Base-by-base conservation (phyloP, 495 filamentous ascomycete genomes). In the Cudoniella acicularis region DNA sequence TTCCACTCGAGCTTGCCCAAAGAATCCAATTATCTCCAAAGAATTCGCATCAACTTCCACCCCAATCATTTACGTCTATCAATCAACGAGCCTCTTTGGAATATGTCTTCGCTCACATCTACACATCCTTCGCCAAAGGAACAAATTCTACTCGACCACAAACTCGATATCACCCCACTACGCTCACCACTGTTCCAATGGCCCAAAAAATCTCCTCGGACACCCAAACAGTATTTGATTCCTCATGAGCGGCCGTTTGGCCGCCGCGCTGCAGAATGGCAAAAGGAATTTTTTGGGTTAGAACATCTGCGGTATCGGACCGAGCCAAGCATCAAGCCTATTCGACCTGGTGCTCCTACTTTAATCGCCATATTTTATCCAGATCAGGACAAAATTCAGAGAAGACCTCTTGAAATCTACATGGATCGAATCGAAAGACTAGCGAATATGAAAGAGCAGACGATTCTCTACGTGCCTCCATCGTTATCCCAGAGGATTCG, bases 311-410 rank as follows among this genome's bases (percentile, higher is more conserved):
- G 21, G 23, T 62, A 51, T 43, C 59, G 63, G 16, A 48, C 22
- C 10, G 40, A 23, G 46, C 51, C 59, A 30, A 6, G 51, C 30
- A n/a, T 65, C 22, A 41, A 23, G 42, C 50, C 63, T 43, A 23
- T 62, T 52, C 54, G 55, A 20, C 22, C 20, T 21, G 22, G 61
- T 26, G 59, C 54, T 24, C 59, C 63, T 16, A 65, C 63, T 41
- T 58, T 65, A 21, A 61, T 65, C 17, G 40, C 61, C 27, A 48
- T 65, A 16, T 65, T 63, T 52, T 65, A 65, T 25, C 63, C 63
- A 18, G 56, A 61, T 20, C 54, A 60, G 16, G 63, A 65, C 11
- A 3, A 63, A 56, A 46, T 20, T n/a, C 48, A 51, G 36, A 56
- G 59, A 40, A 59, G 56, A 49, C 54, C 55, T 22, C 59, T 65